phyloP scores from a whole-genome alignment of 2,329 filamentous ascomycete genomes.

The Venturia oleaginea region DNA sequence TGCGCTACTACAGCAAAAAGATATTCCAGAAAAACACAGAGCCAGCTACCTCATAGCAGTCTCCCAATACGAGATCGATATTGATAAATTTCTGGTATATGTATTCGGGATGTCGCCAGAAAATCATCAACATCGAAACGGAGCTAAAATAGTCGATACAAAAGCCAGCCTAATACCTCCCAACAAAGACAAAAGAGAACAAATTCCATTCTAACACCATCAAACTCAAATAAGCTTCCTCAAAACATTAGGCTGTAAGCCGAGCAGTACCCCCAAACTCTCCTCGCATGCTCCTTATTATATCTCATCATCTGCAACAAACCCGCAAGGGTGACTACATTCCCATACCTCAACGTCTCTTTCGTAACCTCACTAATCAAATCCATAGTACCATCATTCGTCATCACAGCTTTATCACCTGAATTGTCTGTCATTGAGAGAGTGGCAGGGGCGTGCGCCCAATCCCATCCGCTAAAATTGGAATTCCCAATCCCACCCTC shows the following conservation, averaged over 20 bases:
- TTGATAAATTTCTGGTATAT: not conserved
- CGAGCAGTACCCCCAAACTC: not conserved
- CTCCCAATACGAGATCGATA: not conserved
- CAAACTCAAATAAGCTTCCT: not conserved
- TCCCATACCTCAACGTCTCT: not conserved
- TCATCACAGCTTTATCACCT: not conserved
- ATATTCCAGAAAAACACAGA: constrained; percentile 44
- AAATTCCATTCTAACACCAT: not conserved
- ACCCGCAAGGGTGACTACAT: not conserved
- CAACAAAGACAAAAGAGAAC: not conserved
- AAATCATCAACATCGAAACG: not conserved
- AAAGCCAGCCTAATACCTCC: not conserved
- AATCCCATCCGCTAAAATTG: not conserved
- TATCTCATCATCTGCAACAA: not conserved
- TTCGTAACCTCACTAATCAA: not conserved
- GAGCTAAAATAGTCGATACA: not conserved
- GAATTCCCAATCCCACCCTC: not conserved
- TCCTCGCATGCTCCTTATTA: not conserved
- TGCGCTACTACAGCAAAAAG: constrained; percentile 65
- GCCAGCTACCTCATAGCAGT: not conserved
- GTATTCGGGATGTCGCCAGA: not conserved
- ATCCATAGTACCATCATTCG: not conserved
- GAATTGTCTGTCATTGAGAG: not conserved
- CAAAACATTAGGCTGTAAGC: not conserved
- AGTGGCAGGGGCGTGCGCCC: not conserved